Conservation (phyloP, 1,139 yeast genomes). For the Blastobotrys aristatus region DNA sequence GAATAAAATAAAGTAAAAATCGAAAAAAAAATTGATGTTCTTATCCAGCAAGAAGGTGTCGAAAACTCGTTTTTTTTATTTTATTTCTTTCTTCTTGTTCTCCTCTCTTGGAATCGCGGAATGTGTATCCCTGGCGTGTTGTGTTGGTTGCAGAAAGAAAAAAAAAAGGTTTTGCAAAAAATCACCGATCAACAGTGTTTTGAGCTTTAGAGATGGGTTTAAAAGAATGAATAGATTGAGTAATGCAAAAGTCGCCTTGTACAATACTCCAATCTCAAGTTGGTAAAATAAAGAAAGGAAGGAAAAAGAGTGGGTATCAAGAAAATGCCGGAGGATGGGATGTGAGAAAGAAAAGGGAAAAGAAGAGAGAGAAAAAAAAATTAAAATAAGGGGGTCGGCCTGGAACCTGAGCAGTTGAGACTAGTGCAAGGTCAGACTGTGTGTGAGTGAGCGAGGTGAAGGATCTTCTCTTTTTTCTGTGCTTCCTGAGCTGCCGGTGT, state of each 20-base stretch:
- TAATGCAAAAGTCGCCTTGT: not conserved
- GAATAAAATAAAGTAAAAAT: not conserved
- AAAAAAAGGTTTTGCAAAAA: not conserved
- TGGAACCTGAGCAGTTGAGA: too few species aligned
- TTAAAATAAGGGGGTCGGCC: not conserved
- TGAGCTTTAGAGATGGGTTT: not conserved
- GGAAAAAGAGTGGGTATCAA: slow-evolving; percentile 3
- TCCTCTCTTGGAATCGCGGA: too few species aligned
- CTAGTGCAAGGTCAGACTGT: too few species aligned
- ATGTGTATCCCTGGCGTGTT: too few species aligned
- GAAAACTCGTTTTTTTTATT: too few species aligned
- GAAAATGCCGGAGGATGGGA: slow-evolving; percentile 3
- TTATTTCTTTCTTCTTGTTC: too few species aligned
- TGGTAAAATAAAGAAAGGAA: not conserved
- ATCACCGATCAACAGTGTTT: slow-evolving; percentile 8
- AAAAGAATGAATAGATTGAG: not conserved
- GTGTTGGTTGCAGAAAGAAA: not conserved
- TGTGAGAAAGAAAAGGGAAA: not conserved
- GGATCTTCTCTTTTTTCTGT: not conserved
- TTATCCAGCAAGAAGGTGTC: slow-evolving; percentile 5
- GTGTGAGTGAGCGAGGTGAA: too few species aligned
- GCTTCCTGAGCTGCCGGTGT: too few species aligned
- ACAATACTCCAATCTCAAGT: too few species aligned
- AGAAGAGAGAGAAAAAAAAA: too few species aligned
- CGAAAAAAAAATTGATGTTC: not conserved